Base-by-base conservation (phyloP, 164 flowering plant species). In the Vitis labrusca region DNA sequence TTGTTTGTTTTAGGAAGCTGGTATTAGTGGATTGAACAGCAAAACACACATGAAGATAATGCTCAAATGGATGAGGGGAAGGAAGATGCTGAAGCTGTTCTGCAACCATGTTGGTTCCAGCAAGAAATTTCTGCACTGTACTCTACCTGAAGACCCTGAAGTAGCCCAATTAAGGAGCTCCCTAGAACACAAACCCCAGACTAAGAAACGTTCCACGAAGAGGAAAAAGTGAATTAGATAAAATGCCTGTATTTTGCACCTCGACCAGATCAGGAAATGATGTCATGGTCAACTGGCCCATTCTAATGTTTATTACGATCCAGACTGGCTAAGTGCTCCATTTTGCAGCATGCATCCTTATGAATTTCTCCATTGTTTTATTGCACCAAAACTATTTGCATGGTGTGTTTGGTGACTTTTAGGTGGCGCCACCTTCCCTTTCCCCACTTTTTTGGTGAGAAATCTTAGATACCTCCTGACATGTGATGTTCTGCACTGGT, bases 11-110 rank as follows among this genome's bases (percentile, higher is more conserved):
- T 12, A 85, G 92, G 97, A 90, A 63, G 90, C 89, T 70, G 79
- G 85, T 55, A 65, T 90, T 49, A 71, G 70, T 66, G 92, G 95
- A 69, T 73, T 92, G 79, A 83, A 66, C 81, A 89, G 95, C 88
- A 90, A 92, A 82, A 88, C 94, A 29, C 97, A 87, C 74, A 74
- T 91, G 93, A 91, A 89, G 78, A 16, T 90, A 66, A 77, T 91
- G 88, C 85, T 91, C 54, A 87, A 91, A 76, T 91, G 97, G 97
- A 91, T 91, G 94, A 78, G 83, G 66, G 94, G 97, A 55, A 85
- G 91, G 80, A 87, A 82, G 75, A 82, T 91, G 90, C 83, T 91
- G 72, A 91, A 87, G 78, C 83, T 85, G 56, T 70, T 85, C 15
- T 88, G 92, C 84, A 75, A 83, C 59, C 87, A 79, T 6, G 83